These are phyloP conservation scores for Adansonia rubrostipa DNA, from an alignment of 441 rosid species.

Conservation along the genomic window DNA sequence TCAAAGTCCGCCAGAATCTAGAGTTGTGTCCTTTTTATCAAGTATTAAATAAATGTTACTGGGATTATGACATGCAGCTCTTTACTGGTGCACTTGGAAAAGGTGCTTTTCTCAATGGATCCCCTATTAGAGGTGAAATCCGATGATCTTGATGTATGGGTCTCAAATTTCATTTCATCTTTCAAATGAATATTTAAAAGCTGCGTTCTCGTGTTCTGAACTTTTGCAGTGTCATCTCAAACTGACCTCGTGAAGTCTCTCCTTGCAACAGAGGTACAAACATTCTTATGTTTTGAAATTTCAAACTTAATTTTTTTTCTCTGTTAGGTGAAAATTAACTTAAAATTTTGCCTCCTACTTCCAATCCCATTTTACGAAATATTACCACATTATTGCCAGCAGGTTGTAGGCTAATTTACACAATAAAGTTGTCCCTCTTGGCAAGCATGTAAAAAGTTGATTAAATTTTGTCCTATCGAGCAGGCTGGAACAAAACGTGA, in stretches of 20 bases:
- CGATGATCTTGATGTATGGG: neutral
- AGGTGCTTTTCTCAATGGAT: conserved; percentile 87
- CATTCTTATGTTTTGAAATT: neutral
- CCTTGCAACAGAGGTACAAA: conserved; percentile 77
- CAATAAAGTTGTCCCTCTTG: neutral
- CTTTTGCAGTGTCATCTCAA: conserved; percentile 71
- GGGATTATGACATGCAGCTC: conserved; percentile 51
- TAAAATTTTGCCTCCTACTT: neutral
- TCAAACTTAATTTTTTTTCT: neutral
- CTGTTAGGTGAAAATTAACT: conserved; percentile 1
- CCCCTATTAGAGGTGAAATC: conserved; percentile 69
- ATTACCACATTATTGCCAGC: neutral
- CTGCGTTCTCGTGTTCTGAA: conserved; percentile 27
- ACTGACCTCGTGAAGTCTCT: conserved; percentile 79
- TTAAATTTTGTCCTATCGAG: conserved; percentile 22
- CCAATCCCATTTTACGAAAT: neutral
- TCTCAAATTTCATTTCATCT: neutral
- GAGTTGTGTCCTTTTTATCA: neutral
- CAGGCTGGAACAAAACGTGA: conserved; percentile 91
- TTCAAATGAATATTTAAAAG: conserved; percentile 16
- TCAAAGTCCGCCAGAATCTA: neutral
- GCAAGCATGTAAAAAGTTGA: conserved; percentile 29
- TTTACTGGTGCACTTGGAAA: conserved; percentile 76
- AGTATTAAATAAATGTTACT: neutral
- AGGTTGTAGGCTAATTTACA: neutral